Evolutionary conservation across 768 basidiomycete species (phyloP).

Genomic region (Lactarius hengduanensis): DNA sequence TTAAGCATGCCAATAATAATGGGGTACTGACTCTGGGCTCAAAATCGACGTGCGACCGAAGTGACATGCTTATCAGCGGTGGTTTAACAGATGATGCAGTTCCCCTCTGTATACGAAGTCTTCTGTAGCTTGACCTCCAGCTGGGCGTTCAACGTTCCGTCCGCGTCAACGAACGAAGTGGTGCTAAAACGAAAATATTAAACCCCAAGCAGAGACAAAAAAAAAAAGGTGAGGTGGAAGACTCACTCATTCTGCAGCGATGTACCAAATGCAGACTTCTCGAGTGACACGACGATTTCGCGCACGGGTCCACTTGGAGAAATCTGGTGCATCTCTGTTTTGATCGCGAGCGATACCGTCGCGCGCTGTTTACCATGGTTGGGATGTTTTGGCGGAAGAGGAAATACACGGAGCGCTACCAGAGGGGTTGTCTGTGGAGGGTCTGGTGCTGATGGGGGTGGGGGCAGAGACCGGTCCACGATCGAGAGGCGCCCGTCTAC

Average conservation of each 20-base stretch:
- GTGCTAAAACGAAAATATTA: constrained; percentile 6
- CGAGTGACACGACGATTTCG: constrained; percentile 21
- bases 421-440: neutral
- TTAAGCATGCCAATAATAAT: neutral
- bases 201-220: neutral
- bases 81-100: constrained; percentile 27
- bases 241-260: constrained; percentile 24
- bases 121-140: constrained; percentile 28
- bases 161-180: constrained; percentile 19
- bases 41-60: neutral
- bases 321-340: constrained; percentile 8
- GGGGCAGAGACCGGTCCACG: constrained; percentile 8
- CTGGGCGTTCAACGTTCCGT: constrained; percentile 25
- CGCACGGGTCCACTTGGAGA: constrained; percentile 11
- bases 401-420: neutral
- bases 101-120: neutral
- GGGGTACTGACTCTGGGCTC: neutral
- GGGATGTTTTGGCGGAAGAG: constrained; percentile 18
- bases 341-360: constrained; percentile 11
- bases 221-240: neutral
- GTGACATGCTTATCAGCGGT: neutral
- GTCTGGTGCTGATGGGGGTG: constrained; percentile 3
- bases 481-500: constrained; percentile 20
- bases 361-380: neutral
- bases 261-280: constrained; percentile 10